Base-by-base conservation (phyloP, 2,329 filamentous ascomycete species). In the Xylariaceae sp. region DNA sequence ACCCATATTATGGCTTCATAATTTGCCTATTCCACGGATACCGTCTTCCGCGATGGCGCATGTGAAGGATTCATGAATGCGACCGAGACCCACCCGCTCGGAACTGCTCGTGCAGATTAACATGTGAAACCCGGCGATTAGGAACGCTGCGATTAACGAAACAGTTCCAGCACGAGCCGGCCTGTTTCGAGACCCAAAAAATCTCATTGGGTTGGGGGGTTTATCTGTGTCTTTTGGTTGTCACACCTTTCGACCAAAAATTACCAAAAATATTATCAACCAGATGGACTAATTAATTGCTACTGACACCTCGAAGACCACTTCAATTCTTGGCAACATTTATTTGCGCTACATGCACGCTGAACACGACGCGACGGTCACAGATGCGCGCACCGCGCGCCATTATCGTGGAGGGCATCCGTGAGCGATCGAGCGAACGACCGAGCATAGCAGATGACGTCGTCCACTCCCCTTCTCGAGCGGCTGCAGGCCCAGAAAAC, bases 381-480 rank as follows among this genome's bases (percentile, higher is more conserved):
- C 34, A 42, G 23, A 34, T 51, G 49, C 51, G 55, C 53, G 51
- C 42, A 44, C 39, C 53, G 37, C 56, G 57, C 51, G 51, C 44
- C 23, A 30, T 50, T 18, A 47, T 55, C 53, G 51, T 56, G 59
- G 45, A 45, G 37, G 57, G 63, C 60, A 53, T 57, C 11, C 3
- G 6, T 30, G 23, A 30, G 23, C 23, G 23, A 30, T 4, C 23
- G 23, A 30, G 3, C 23, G 3, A 30, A 30, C 23, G 23, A 30
- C 23, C 23, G 23, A 5, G 4, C 4, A 30, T 44, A 37, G 62
- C 60, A 60, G 42, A 72, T 71, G 70, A 64, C 68, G 64, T 68
- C 66, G 55, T 60, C 64, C 44, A 53, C 61, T 17, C 50, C 63
- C 15, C 53, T 61, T 17, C 62, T 61, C 42, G 61, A 54, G 51